Percentiles rank a stretch among this genome's conserved stretches.
phyloP scores from a whole-genome alignment of 495 filamentous ascomycete species.

The Geoglossum glabrum region DNA sequence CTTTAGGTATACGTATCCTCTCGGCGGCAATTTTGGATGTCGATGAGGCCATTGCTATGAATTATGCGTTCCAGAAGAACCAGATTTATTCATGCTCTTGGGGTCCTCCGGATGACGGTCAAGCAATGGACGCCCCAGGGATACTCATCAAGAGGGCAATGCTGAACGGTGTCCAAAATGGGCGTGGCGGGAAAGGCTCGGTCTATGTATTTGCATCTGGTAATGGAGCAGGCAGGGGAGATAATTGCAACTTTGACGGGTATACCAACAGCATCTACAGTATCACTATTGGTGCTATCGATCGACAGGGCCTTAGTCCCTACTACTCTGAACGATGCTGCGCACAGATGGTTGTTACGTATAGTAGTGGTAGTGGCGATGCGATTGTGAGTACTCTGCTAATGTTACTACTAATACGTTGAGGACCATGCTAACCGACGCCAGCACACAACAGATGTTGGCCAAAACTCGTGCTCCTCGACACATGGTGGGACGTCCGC shows the following conservation, averaged over 20 bases:
- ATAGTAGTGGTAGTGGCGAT: constrained; percentile 77
- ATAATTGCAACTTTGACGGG: constrained; percentile 98
- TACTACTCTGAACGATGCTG: constrained; percentile 94
- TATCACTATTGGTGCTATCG: constrained; percentile 87
- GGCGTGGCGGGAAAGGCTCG: constrained; percentile 63
- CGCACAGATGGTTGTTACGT: constrained; percentile 84
- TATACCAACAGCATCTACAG: constrained; percentile 99
- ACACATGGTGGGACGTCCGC: constrained; percentile 91
- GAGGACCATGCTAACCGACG: constrained; percentile 2
- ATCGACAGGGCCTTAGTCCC: constrained; percentile 64
- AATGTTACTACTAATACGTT: background rate
- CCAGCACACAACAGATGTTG: constrained; percentile 85
- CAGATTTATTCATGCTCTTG: constrained; percentile 98
- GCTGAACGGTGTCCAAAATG: constrained; percentile 78
- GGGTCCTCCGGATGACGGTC: constrained; percentile 86
- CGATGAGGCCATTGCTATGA: constrained; percentile 82
- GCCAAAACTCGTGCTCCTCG: constrained; percentile 52
- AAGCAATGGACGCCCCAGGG: constrained; percentile 83
- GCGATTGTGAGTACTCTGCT: constrained; percentile 36
- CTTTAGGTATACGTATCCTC: constrained; percentile 53
- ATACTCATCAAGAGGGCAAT: constrained; percentile 77
- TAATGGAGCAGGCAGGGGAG: constrained; percentile 68
- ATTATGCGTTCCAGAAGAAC: constrained; percentile 76
- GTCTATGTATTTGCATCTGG: constrained; percentile 95
- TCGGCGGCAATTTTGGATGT: constrained; percentile 77